Evolutionary conservation across 2,329 filamentous ascomycete species (phyloP).

Genomic region (Stachybotrys echinatus): DNA sequence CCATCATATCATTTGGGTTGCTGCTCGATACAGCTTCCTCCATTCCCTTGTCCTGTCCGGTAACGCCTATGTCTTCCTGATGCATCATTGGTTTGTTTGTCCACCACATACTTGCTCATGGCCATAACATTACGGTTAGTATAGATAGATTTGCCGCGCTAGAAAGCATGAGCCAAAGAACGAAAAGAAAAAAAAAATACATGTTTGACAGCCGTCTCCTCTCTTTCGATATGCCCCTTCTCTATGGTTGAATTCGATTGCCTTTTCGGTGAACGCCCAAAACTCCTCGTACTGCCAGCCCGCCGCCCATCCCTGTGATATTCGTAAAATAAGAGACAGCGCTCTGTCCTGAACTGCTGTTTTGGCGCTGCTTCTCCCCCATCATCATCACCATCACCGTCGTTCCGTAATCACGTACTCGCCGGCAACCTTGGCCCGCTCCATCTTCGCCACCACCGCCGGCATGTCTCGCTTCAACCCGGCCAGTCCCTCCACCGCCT

Average conservation of each 20-base stretch:
- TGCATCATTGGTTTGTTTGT: background rate
- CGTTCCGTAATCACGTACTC: slow-evolving; percentile 45
- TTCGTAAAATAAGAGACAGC: background rate
- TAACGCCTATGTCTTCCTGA: background rate
- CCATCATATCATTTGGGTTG: background rate
- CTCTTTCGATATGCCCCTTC: no score
- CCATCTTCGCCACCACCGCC: slow-evolving; percentile 58
- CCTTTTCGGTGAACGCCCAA: no score
- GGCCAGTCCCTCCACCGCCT: slow-evolving; percentile 44
- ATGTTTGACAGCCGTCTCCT: background rate
- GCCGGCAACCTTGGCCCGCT: slow-evolving; percentile 55
- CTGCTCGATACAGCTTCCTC: background rate
- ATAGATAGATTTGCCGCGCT: background rate
- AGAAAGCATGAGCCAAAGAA: background rate
- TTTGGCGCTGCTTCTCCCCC: background rate
- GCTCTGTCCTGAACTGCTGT: background rate
- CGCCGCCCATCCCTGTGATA: background rate
- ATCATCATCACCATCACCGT: slow-evolving; percentile 9
- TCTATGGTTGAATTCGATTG: no score
- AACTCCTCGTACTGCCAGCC: no score
- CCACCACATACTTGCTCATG: background rate
- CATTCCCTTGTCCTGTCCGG: background rate
- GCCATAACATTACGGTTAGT: background rate
- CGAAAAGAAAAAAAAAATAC: background rate
- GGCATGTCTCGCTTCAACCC: slow-evolving; percentile 56